These are phyloP conservation scores for Cerrena zonata DNA, from an alignment of 1,284 basidiomycete genomes.

Conservation along the genomic window DNA sequence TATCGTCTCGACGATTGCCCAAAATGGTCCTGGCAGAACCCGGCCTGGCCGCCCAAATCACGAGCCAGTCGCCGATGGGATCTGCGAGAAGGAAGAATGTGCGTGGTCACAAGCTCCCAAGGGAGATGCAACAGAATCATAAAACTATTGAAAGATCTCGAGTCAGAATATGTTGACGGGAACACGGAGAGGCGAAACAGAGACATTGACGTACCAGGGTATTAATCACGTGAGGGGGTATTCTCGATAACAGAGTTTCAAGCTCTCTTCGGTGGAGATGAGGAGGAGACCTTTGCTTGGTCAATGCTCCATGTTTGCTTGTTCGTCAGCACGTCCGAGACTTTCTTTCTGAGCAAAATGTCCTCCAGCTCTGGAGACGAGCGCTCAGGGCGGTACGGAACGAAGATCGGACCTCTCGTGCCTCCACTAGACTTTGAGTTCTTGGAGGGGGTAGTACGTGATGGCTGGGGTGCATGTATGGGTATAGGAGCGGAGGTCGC, in stretches of 20 bases:
- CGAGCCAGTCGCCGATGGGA: constrained; percentile 1
- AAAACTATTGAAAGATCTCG: neutral
- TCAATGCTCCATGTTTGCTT: constrained; percentile 32
- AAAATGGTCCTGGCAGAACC: constrained; percentile 14
- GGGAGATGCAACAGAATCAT: neutral
- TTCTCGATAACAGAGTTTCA: constrained; percentile 1
- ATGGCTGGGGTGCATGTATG: constrained; percentile 24
- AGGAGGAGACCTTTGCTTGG: constrained; percentile 17
- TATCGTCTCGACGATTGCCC: constrained; percentile 17
- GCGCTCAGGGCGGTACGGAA: constrained; percentile 48
- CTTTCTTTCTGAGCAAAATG: constrained; percentile 46
- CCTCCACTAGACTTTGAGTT: constrained; percentile 9
- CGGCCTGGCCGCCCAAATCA: neutral
- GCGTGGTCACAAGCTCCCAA: neutral
- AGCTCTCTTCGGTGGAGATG: constrained; percentile 4
- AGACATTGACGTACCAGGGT: constrained; percentile 9
- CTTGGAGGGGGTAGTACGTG: constrained; percentile 15
- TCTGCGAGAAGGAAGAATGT: constrained; percentile 1
- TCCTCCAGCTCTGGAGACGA: constrained; percentile 52
- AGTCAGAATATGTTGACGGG: neutral
- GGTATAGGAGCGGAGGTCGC: constrained; percentile 14
- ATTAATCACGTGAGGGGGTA: constrained; percentile 7
- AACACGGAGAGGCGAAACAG: neutral
- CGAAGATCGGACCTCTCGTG: constrained; percentile 40
- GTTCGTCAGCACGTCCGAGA: constrained; percentile 26